Base-by-base conservation (phyloP, 257 asterid genomes). In the Pogostemon cablin region DNA sequence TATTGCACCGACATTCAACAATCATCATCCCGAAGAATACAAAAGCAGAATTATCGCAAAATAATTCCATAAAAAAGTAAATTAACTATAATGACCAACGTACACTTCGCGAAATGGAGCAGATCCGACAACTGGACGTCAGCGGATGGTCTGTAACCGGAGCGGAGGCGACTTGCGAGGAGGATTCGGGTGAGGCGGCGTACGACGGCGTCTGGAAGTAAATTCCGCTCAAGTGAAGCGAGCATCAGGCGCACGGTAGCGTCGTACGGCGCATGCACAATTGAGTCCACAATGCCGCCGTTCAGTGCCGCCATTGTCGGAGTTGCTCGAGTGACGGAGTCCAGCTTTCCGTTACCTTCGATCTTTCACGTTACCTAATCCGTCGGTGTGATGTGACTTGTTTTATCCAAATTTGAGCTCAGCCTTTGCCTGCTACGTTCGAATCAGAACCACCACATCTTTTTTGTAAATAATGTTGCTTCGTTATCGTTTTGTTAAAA, bases 141-240 rank as follows among this genome's bases (percentile, higher is more conserved):
- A 2, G 95, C 79, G 6, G 93, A 83, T 54, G 93, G 66, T 46
- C 80, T 77, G 82, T 87, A 87, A 9, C 92, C 84, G 80, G 91
- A 86, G 48, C 96, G 95, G 75, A 93, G 96, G 73, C 97, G 96
- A 59, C 73, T 59, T 35, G 90, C 88, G 60, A 93, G 85, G 32
- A 90, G 95, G 65, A 88, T 76, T 5, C 96, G 86, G 17, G 91
- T 88, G 81, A 93, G 87, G 71, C 92, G 86, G 76, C 96, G 90
- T 2, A 90, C 79, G 65, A 93, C 85, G 50, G 82, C 84, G 79
- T 93, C 98, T 0, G 98, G 98, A 54, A 93, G 81, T 77, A 93
- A 73, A 62, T 93, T 90, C 47, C 93, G 90, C 81, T 93, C 96
- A 58, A 88, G 85, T 7, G 89, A 87, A 38, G 86, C 81, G 47